A percentile compares a stretch with the other conserved stretches of the same genome.
Conservation (phyloP, 257 asterid genomes). For the Handroanthus guayacan region DNA sequence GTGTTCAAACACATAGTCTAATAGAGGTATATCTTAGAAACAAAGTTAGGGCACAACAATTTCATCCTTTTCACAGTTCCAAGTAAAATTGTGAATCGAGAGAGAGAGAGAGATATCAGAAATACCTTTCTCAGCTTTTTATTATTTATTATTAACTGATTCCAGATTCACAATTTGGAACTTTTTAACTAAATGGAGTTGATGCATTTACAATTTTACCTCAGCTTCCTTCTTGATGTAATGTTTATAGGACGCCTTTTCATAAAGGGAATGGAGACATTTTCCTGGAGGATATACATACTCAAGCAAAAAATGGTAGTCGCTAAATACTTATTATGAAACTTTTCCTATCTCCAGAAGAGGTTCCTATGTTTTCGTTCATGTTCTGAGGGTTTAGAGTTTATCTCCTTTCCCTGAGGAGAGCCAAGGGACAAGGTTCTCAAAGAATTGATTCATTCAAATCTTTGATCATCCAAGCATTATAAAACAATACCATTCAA, state of each 20-base stretch:
- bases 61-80: background rate
- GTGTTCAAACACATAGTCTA: constrained; percentile 4
- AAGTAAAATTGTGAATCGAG: background rate
- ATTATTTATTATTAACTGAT: background rate
- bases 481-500: background rate
- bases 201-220: background rate
- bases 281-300: background rate
- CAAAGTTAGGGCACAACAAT: constrained; percentile 12
- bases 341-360: background rate
- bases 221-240: background rate
- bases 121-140: background rate
- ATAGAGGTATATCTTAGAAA: background rate
- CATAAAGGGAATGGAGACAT: background rate
- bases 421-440: background rate
- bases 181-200: background rate
- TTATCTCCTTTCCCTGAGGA: background rate
- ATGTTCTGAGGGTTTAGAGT: no score
- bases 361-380: background rate
- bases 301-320: background rate
- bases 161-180: background rate
- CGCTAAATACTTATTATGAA: background rate
- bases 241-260: background rate
- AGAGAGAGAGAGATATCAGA: background rate
- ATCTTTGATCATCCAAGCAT: background rate
- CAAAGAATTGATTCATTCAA: background rate